These are phyloP conservation scores for Lactarius hatsudake DNA, from an alignment of 768 basidiomycete genomes.

Conservation along the genomic window DNA sequence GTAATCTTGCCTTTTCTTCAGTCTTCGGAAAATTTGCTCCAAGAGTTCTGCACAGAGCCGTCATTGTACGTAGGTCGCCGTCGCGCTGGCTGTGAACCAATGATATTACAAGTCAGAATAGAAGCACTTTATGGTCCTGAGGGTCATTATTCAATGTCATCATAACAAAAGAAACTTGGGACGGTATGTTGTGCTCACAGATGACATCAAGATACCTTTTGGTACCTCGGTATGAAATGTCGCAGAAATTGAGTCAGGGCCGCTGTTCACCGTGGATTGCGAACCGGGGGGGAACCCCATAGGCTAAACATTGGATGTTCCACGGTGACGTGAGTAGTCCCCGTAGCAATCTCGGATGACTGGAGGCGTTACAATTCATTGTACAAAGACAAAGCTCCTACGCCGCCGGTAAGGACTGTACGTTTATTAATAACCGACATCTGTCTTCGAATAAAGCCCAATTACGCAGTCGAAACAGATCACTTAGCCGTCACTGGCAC, in stretches of 20 bases:
- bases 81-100: neutral
- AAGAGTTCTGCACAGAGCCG: neutral
- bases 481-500: conserved; percentile 10
- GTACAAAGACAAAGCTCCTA: neutral
- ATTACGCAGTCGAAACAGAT: neutral
- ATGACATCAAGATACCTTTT: neutral
- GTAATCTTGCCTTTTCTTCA: neutral
- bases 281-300: neutral
- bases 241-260: neutral
- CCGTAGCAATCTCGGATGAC: neutral
- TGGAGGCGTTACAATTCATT: neutral
- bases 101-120: neutral
- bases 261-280: too few relatives aligned
- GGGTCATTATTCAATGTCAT: neutral
- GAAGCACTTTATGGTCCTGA: neutral
- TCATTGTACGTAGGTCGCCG: neutral
- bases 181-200: neutral
- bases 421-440: neutral
- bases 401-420: neutral
- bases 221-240: neutral
- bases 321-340: neutral
- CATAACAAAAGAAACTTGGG: neutral
- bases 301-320: neutral
- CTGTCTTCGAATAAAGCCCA: neutral
- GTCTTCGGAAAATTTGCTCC: neutral